Evolutionary conservation across 805 yeast genomes (phyloP).

Genomic region (Metschnikowia cerradonensis): DNA sequence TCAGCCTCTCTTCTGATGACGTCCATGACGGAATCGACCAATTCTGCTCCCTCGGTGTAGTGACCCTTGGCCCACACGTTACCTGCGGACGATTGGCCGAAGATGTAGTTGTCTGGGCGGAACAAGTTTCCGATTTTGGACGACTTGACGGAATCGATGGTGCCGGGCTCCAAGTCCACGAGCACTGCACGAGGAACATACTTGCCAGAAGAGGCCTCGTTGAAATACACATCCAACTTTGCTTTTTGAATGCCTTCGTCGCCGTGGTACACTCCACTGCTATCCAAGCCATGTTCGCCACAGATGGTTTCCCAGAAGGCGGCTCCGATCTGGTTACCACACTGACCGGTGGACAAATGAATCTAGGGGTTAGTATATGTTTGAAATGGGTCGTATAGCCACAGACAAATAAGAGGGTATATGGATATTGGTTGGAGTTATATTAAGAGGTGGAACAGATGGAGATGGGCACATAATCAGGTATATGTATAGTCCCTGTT

Average conservation of each 20-base stretch:
- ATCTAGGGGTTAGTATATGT: conserved; percentile 45
- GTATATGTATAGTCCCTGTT: too few relatives aligned
- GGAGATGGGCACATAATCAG: too few relatives aligned
- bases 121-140: conserved; percentile 81
- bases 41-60: conserved; percentile 94
- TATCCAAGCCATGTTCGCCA: conserved; percentile 80
- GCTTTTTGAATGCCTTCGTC: conserved; percentile 42
- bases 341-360: conserved; percentile 95
- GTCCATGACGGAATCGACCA: conserved; percentile 85
- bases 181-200: conserved; percentile 92
- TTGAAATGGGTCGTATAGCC: neutral
- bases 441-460: too few relatives aligned
- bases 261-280: conserved; percentile 63
- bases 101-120: conserved; percentile 88
- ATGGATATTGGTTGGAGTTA: too few relatives aligned
- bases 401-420: too few relatives aligned
- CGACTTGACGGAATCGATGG: conserved; percentile 78
- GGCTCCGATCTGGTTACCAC: conserved; percentile 98
- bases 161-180: conserved; percentile 92
- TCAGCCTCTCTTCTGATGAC: conserved; percentile 92
- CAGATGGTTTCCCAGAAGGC: conserved; percentile 92
- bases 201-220: conserved; percentile 82
- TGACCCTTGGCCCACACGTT: conserved; percentile 97
- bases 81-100: conserved; percentile 91
- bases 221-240: conserved; percentile 78